Evolutionary conservation across 495 filamentous ascomycete species (phyloP).

Genomic region (Daldinia childiae): DNA sequence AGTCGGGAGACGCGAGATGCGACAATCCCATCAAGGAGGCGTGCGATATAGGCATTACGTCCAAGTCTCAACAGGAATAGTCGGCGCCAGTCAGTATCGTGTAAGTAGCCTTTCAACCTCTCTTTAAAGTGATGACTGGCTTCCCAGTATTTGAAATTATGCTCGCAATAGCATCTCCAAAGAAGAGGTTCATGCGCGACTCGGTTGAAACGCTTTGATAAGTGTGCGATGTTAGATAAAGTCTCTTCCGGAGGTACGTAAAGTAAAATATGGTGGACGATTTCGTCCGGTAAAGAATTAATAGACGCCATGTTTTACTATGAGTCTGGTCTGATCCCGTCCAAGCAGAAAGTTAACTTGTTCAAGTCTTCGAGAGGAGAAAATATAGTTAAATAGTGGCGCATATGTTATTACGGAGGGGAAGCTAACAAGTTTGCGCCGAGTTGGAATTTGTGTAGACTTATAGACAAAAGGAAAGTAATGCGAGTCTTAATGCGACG

Average conservation of each 20-base stretch:
- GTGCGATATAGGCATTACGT: conserved; percentile 63
- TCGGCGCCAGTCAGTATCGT: conserved; percentile 77
- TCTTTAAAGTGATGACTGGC: conserved; percentile 67
- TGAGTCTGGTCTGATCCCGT: neutral
- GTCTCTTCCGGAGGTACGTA: conserved; percentile 65
- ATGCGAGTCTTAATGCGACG: conserved; percentile 16
- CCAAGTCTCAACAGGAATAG: conserved; percentile 70
- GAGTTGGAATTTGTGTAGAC: neutral
- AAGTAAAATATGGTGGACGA: conserved; percentile 74
- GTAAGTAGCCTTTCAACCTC: conserved; percentile 60
- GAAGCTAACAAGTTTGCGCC: conserved; percentile 22
- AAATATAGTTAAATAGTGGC: neutral
- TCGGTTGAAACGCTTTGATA: conserved; percentile 70
- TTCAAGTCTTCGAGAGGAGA: neutral
- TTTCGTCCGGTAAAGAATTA: conserved; percentile 71
- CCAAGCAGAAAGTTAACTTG: neutral
- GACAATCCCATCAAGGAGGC: conserved; percentile 75
- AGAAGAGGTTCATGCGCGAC: conserved; percentile 75
- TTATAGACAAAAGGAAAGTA: conserved; percentile 2
- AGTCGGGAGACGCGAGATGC: conserved; percentile 72
- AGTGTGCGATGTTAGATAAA: conserved; percentile 60
- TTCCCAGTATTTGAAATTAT: conserved; percentile 77
- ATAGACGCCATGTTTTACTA: conserved; percentile 47
- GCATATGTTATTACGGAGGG: conserved; percentile 27
- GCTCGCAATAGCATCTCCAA: conserved; percentile 79